Percentiles rank a stretch among this genome's conserved stretches.
Evolutionary conservation across 2,329 filamentous ascomycete genomes (phyloP).

Genomic region (Achaetomium macrosporum): DNA sequence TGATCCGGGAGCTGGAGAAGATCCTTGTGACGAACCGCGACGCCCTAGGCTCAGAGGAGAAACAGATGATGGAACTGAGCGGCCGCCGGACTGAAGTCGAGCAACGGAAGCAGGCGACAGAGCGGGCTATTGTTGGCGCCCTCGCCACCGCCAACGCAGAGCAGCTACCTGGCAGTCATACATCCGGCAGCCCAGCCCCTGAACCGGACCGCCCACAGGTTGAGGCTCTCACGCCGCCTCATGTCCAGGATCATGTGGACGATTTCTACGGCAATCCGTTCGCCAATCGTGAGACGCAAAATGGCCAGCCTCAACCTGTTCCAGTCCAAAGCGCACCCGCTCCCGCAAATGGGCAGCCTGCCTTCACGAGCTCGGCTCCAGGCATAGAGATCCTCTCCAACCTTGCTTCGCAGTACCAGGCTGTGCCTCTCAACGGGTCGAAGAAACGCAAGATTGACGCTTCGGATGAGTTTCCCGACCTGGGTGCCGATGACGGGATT

Average conservation of each 20-base stretch:
- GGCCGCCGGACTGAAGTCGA: conserved; percentile 69
- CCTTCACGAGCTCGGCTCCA: conserved; percentile 26
- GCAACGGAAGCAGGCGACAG: conserved; percentile 78
- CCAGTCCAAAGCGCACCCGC: conserved; percentile 21
- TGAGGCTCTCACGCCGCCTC: conserved; percentile 77
- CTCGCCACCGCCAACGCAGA: conserved; percentile 57
- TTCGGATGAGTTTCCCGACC: conserved; percentile 47
- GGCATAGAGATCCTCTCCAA: conserved; percentile 38
- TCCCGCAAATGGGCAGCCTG: conserved; percentile 19
- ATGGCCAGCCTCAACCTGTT: conserved; percentile 19
- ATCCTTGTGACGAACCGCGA: conserved; percentile 68
- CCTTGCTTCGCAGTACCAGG: conserved; percentile 42
- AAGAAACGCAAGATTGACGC: conserved; percentile 51
- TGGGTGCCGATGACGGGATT: conserved; percentile 50
- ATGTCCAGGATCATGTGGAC: conserved; percentile 42
- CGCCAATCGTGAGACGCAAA: conserved; percentile 14
- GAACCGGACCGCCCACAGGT: conserved; percentile 72
- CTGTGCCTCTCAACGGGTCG: conserved; percentile 47
- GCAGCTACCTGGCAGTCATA: conserved; percentile 42
- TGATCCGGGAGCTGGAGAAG: conserved; percentile 77
- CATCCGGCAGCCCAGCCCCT: conserved; percentile 38
- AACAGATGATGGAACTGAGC: conserved; percentile 56
- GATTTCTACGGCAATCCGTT: conserved; percentile 22
- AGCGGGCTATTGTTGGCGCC: conserved; percentile 83
- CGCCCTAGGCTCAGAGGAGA: conserved; percentile 64